A percentile compares a stretch with the other conserved stretches of the same genome.
Evolutionary conservation across 1,284 basidiomycete genomes (phyloP).

Genomic region (Microbotryomycetes sp.): DNA sequence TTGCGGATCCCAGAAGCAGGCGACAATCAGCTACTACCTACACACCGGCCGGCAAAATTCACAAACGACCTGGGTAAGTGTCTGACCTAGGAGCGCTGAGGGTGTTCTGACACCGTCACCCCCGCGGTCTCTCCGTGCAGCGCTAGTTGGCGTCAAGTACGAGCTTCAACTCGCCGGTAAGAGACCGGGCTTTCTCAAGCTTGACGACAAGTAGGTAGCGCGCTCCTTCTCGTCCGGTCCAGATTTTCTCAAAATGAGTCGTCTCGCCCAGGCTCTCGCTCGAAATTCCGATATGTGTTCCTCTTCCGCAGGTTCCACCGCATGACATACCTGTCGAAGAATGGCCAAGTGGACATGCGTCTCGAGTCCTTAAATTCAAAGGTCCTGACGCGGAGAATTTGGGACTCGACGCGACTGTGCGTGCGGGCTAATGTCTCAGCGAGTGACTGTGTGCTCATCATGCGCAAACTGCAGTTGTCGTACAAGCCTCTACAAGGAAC

Average conservation of each 20-base stretch:
- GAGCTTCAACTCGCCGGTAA: constrained; percentile 7
- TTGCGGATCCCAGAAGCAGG: neutral
- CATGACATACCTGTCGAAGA: neutral
- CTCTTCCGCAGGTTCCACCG: neutral
- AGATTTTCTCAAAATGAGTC: neutral
- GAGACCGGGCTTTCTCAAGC: constrained; percentile 10
- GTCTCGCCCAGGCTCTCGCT: constrained; percentile 1
- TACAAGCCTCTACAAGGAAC: neutral
- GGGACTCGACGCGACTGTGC: neutral
- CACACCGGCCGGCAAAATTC: neutral
- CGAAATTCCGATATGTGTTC: constrained; percentile 15
- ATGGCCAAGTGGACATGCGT: neutral
- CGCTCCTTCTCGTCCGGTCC: neutral
- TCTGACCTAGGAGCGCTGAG: neutral
- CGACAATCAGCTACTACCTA: constrained; percentile 4
- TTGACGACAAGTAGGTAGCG: constrained; percentile 12
- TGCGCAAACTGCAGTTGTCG: too few relatives aligned
- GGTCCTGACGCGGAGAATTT: neutral
- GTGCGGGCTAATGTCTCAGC: too few relatives aligned
- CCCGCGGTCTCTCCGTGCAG: neutral
- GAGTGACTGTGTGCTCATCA: too few relatives aligned
- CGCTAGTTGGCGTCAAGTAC: constrained; percentile 7
- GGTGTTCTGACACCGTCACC: neutral
- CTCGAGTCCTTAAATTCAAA: constrained; percentile 8
- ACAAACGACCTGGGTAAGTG: neutral